Percentiles rank a stretch among this genome's conserved stretches.
Conservation (phyloP, 768 basidiomycete species). For the Rubroboletus pulcherrimus region DNA sequence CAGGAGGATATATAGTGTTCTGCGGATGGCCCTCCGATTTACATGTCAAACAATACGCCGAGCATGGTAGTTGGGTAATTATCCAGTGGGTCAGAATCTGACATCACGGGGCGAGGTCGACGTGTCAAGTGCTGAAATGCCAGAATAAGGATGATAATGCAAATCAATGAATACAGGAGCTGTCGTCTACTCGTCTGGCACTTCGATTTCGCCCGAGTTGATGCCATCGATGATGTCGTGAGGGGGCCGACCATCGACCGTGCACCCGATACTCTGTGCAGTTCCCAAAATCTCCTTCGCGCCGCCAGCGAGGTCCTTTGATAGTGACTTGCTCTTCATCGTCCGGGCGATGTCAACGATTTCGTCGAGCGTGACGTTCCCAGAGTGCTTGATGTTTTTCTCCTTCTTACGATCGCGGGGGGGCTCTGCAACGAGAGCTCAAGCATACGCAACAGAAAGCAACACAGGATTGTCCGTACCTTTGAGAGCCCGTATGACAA, state of each 20-base stretch:
- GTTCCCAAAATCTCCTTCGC: slow-evolving; percentile 99
- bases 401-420: slow-evolving; percentile 99
- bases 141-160: slow-evolving; percentile 12
- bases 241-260: slow-evolving; percentile 87
- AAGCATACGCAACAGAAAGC: background rate
- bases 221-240: slow-evolving; percentile 92
- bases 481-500: slow-evolving; percentile 98
- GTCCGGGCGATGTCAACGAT: slow-evolving; percentile 94
- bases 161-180: slow-evolving; percentile 17
- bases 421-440: slow-evolving; percentile 60
- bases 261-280: slow-evolving; percentile 95
- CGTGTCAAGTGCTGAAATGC: slow-evolving; percentile 6
- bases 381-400: slow-evolving; percentile 99
- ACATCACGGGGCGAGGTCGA: background rate
- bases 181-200: slow-evolving; percentile 72
- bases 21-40: background rate
- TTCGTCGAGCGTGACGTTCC: slow-evolving; percentile 91
- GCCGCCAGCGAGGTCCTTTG: slow-evolving; percentile 84
- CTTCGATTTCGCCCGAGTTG: slow-evolving; percentile 78
- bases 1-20: background rate
- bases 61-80: background rate
- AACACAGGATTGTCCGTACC: slow-evolving; percentile 47
- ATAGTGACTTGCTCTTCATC: slow-evolving; percentile 91
- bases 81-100: background rate
- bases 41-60: background rate